Evolutionary conservation across 176 grass and related monocot genomes (phyloP).

Genomic region (Triticum dicoccoides): DNA sequence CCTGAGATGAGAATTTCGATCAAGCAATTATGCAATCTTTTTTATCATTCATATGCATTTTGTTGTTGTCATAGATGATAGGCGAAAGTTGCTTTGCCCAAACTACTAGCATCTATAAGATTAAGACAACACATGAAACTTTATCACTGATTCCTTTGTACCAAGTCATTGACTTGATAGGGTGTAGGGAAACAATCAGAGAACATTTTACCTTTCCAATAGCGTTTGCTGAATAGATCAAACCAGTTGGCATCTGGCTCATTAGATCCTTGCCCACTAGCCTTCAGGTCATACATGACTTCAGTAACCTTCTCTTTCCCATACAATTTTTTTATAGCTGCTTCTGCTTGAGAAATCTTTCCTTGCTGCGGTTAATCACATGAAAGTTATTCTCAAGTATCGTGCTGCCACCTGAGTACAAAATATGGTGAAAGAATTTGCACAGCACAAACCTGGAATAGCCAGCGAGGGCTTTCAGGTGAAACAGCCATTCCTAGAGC

Average conservation of each 20-base stretch:
- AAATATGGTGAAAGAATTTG: background rate
- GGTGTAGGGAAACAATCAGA: background rate
- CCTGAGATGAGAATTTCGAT: background rate
- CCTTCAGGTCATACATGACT: constrained; percentile 82
- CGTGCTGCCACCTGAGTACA: background rate
- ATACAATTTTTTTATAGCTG: constrained; percentile 86
- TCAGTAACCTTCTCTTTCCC: constrained; percentile 90
- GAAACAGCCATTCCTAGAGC: constrained; percentile 90
- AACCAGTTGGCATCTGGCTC: constrained; percentile 92
- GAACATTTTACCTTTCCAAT: constrained; percentile 78
- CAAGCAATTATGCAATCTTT: constrained; percentile 1
- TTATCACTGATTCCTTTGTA: background rate
- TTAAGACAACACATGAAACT: background rate
- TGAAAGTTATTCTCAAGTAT: constrained; percentile 1
- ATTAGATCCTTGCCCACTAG: constrained; percentile 64
- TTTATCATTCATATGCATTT: background rate
- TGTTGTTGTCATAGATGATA: background rate
- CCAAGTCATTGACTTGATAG: background rate
- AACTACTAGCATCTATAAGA: constrained; percentile 16
- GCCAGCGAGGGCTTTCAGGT: constrained; percentile 99
- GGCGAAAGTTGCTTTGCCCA: background rate
- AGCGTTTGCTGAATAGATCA: constrained; percentile 93
- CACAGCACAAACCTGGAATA: constrained; percentile 79
- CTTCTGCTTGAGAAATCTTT: constrained; percentile 81
- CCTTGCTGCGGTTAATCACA: constrained; percentile 74